Evolutionary conservation across 495 filamentous ascomycete species (phyloP), one percentile per base, ranked within the genome.

Genomic region (Jackrogersella minutella): DNA sequence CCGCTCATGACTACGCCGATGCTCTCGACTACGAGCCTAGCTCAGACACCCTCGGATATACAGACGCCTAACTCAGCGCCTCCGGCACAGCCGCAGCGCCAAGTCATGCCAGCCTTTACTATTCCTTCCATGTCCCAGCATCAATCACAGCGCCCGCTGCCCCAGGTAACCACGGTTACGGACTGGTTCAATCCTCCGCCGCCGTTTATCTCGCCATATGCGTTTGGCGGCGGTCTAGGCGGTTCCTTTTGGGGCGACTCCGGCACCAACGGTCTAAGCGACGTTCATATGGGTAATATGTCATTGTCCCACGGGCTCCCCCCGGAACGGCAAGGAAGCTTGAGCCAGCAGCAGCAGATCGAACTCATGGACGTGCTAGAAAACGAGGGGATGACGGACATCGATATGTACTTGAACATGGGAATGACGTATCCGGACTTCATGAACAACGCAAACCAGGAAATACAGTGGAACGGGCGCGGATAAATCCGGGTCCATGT

Each of bases 271-370:
- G 78, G 46, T 72, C 75, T 66, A 59, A 81, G 26, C 78, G 62
- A 69, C 21, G 34, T 70, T 16, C 57, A 55, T 7, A 58, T 65
- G 19, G 56, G 66, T 16, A 70, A 71, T 43, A 61, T 63, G 43
- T 68, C 76, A n/a, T 73, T 70, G 34, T 43, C 62, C 14, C 50
- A 61, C 26, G 70, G 68, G 40, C 74, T 76, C 26, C 57, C 73
- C 3, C 69, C 72, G 36, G 74, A 82, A 72, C 79, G 88, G 8
- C 82, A 85, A 39, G 85, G 87, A 40, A 90, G 88, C 37, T 76
- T 92, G 52, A 90, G 84, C 43, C 87, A 90, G 54, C 82, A 90
- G 69, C 87, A 91, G 73, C 90, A 91, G 74, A 74, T 87, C 39
- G 87, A 91, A 77, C 75, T 92, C 51, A 87, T 91, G 86, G 80